These are phyloP conservation scores for Pseudocohnilembus persalinus DNA, from an alignment of 169 alveolate species.

Conservation along the genomic window DNA sequence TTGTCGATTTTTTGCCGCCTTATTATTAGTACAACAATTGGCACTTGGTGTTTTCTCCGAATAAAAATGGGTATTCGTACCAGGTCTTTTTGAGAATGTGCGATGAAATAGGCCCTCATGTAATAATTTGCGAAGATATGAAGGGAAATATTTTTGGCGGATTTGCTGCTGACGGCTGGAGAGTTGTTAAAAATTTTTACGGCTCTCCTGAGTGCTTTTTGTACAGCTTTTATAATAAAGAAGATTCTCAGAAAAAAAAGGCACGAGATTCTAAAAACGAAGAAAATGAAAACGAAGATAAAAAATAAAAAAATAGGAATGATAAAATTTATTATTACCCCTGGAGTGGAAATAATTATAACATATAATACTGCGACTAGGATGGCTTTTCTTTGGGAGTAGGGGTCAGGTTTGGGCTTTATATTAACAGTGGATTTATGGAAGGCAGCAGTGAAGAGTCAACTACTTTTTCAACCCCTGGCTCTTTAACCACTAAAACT, in stretches of 20 bases:
- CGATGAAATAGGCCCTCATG: conserved; percentile 9
- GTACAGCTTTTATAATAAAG: conserved; percentile 11
- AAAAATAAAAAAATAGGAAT: not conserved
- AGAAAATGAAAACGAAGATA: not conserved
- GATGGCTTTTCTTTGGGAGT: conserved; percentile 20
- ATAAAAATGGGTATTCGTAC: conserved; percentile 19
- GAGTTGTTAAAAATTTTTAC: conserved; percentile 4
- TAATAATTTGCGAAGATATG: not conserved
- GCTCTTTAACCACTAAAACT: not conserved
- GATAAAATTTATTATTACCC: too few species aligned
- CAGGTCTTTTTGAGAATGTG: conserved; percentile 5
- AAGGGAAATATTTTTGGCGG: conserved; percentile 16
- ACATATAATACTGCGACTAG: conserved; percentile 5
- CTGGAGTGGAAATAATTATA: not conserved
- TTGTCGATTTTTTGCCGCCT: conserved; percentile 8
- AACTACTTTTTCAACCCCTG: conserved; percentile 3
- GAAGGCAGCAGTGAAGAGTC: conserved; percentile 1
- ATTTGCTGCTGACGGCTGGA: conserved; percentile 23
- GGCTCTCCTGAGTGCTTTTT: conserved; percentile 19
- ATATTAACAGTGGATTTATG: not conserved
- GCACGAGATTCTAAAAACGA: not conserved
- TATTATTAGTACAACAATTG: not conserved
- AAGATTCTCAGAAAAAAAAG: not conserved
- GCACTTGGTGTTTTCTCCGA: conserved; percentile 7
- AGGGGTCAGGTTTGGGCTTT: conserved; percentile 17